Percentiles rank a stretch among this genome's conserved stretches.
Conservation (phyloP, 305 asterid genomes). For the Coffea humblotiana region DNA sequence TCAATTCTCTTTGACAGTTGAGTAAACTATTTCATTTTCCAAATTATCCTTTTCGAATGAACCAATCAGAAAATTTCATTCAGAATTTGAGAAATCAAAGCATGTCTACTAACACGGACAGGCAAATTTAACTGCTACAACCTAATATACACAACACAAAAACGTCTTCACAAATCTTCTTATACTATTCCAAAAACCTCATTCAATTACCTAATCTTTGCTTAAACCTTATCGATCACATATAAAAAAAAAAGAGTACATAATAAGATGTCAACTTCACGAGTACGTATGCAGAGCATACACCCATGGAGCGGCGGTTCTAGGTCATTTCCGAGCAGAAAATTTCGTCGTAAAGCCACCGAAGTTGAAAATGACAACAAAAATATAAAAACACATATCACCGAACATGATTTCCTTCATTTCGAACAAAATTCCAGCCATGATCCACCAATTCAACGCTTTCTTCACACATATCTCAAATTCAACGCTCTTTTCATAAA, state of each 20-base stretch:
- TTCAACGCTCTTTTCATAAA: neutral
- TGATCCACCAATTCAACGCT: constrained; percentile 9
- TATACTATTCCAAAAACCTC: neutral
- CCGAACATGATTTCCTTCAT: neutral
- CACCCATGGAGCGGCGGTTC: neutral
- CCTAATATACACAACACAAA: neutral
- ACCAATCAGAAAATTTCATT: neutral
- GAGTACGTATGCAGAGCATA: too few relatives aligned
- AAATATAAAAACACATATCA: neutral
- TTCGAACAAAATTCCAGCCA: neutral
- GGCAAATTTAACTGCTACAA: neutral
- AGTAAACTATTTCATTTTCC: neutral
- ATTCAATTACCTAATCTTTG: neutral
- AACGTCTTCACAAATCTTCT: neutral
- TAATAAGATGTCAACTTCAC: neutral
- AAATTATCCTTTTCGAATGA: neutral
- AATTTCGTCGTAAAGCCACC: neutral
- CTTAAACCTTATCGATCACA: neutral
- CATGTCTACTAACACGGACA: neutral
- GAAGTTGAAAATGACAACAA: neutral
- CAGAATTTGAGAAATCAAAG: too few relatives aligned
- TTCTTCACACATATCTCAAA: neutral
- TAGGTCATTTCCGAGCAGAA: neutral
- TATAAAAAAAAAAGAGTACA: neutral
- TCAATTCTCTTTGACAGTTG: neutral